A percentile compares a stretch with the other conserved stretches of the same genome.
Conservation (phyloP, 1,139 yeast species). For the Pneumocystis murina region DNA sequence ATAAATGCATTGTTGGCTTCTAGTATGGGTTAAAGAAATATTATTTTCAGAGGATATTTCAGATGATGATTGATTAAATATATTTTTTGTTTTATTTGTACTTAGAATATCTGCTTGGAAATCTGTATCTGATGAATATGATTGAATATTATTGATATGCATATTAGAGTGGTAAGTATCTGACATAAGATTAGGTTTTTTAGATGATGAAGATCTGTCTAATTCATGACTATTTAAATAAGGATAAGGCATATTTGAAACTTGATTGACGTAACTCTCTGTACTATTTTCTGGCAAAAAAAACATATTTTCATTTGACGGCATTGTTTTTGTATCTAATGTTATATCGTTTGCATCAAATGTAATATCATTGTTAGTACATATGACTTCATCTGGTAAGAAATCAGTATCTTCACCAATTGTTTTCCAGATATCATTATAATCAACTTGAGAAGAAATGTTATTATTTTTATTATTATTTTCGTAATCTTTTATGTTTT, state of each 20-base stretch:
- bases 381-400: not conserved
- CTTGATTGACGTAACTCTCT: not conserved
- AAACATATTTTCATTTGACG: not conserved
- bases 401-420: not conserved
- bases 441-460: not conserved
- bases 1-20: not conserved
- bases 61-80: not conserved
- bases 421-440: not conserved
- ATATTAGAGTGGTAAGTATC: not conserved
- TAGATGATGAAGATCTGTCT: not conserved
- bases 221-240: not conserved
- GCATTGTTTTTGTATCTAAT: not conserved
- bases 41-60: not conserved
- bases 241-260: not conserved
- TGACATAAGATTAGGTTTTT: not conserved
- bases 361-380: not conserved
- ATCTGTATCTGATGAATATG: not conserved
- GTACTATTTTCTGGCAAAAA: not conserved
- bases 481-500: not conserved
- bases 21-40: not conserved
- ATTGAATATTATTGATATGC: not conserved
- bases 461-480: not conserved
- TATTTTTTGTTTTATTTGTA: not conserved
- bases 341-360: not conserved
- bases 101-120: not conserved